Base-by-base conservation (phyloP, 2,329 filamentous ascomycete species). In the Aspergillus phoenicis region DNA sequence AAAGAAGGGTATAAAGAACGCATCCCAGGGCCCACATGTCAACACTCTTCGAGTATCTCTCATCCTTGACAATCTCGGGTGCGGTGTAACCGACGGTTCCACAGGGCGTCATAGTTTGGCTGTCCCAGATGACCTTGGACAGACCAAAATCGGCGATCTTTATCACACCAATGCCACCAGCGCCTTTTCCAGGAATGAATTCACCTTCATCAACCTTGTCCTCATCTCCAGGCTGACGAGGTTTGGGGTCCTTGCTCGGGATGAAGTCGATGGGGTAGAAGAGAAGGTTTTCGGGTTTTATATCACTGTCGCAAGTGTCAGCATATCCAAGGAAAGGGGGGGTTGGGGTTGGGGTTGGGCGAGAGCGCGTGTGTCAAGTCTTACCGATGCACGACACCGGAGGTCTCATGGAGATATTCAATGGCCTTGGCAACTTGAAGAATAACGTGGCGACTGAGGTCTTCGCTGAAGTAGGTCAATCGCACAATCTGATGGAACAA, bases 1-100 rank as follows among this genome's bases (percentile, higher is more conserved):
- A 99, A 15, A 99, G 89, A 1, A 99, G 82, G 0, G 95, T 99
- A 81, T 99, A 99, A 5, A 99, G 83, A 10, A 99, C 95, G 75
- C 95, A 99, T 13, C 95, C 95, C 33, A 99, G 80, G 3, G 95
- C 95, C 95, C 95, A 99, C 95, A 99, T 99, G 73, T 99, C 95
- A 49, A 99, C 95, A 55, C 92, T 96, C 83, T 98, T 99, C 39
- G 94, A 98, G 78, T 99, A 99, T 22, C 93, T 88, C 79, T 99
- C 95, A 78, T 99, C 95, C 80, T 98, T 98, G 75, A 99, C 95
- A 64, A 99, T 99, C 75, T 99, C 95, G 7, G 95, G 95, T 3
- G 95, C 95, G 4, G 95, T 98, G 79, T 99, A 99, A 47, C 95
- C 95, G 60, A 98, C 95, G 0, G 95, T 99, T 60, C 95, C 95